These are phyloP conservation scores for Penicillium chermesinum DNA, from an alignment of 495 filamentous ascomycete genomes.

Conservation along the genomic window DNA sequence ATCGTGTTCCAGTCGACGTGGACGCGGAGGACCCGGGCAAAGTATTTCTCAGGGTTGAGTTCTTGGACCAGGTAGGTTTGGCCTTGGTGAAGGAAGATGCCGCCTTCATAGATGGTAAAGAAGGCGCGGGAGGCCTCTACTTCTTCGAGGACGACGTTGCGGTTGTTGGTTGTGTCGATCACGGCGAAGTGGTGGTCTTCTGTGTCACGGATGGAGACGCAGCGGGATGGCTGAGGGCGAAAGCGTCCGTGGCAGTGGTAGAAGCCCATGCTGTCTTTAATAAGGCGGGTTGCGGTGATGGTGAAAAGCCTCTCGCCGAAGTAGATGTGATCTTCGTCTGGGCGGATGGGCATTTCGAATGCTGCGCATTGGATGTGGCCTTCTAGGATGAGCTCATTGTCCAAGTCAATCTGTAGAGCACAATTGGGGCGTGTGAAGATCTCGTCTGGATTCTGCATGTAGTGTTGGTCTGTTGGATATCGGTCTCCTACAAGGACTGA, in stretches of 20 bases:
- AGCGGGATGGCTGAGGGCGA: constrained; percentile 73
- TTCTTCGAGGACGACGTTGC: constrained; percentile 86
- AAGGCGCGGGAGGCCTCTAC: constrained; percentile 92
- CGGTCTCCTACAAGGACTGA: constrained; percentile 88
- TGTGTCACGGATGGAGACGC: constrained; percentile 85
- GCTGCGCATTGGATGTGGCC: constrained; percentile 96
- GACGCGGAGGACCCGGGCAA: constrained; percentile 73
- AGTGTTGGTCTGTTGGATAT: constrained; percentile 90
- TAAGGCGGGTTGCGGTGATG: constrained; percentile 69
- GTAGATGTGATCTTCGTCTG: constrained; percentile 68
- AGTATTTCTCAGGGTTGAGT: constrained; percentile 69
- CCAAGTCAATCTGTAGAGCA: constrained; percentile 82
- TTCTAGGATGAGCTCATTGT: constrained; percentile 85
- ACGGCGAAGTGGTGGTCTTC: constrained; percentile 93
- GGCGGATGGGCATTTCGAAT: constrained; percentile 85
- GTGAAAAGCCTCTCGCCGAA: constrained; percentile 71
- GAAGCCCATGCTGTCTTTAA: constrained; percentile 70
- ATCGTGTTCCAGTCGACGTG: constrained; percentile 92
- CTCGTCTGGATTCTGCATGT: constrained; percentile 94
- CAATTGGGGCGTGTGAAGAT: constrained; percentile 93
- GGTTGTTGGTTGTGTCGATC: constrained; percentile 76
- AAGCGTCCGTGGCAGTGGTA: constrained; percentile 89
- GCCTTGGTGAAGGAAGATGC: constrained; percentile 95
- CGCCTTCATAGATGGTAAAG: constrained; percentile 95
- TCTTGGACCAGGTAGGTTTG: constrained; percentile 87